Conservation (phyloP, 1,284 basidiomycete genomes). For the Tilletia setariae region DNA sequence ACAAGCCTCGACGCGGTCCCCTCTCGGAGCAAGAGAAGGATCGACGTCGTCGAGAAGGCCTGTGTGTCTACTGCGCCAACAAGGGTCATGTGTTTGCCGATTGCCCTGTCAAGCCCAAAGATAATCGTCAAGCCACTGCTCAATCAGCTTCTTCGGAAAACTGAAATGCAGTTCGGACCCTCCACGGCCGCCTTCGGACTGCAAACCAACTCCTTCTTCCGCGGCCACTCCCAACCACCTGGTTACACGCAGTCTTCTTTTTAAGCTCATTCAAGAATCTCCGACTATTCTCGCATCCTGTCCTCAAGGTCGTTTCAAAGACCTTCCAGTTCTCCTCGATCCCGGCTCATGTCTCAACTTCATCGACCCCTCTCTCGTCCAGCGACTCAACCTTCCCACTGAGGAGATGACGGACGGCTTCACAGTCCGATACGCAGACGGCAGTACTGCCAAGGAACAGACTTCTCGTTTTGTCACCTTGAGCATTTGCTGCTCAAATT, state of each 20-base stretch:
- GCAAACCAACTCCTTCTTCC: not conserved
- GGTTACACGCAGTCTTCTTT: not conserved
- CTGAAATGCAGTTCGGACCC: constrained; percentile 2
- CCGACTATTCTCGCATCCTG: not conserved
- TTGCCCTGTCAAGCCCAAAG: no score
- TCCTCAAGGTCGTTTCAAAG: not conserved
- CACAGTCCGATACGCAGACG: no score
- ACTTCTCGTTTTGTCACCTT: no score
- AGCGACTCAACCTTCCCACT: not conserved
- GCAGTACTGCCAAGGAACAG: no score
- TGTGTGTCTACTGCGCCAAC: no score
- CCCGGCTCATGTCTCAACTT: constrained; percentile 1
- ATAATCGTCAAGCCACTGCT: not conserved
- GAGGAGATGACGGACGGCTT: not conserved
- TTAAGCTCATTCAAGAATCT: not conserved
- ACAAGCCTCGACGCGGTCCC: not conserved
- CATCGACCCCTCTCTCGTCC: constrained; percentile 2
- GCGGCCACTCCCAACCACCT: no score
- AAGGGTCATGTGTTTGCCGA: no score
- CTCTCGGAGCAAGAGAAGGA: not conserved
- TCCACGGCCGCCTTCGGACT: not conserved
- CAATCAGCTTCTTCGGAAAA: not conserved
- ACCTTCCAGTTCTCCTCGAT: not conserved
- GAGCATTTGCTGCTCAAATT: not conserved
- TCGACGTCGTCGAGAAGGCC: not conserved